A percentile compares a stretch with the other conserved stretches of the same genome.
Evolutionary conservation across 306 rosid genomes (phyloP).

Genomic region (Glycine soja): DNA sequence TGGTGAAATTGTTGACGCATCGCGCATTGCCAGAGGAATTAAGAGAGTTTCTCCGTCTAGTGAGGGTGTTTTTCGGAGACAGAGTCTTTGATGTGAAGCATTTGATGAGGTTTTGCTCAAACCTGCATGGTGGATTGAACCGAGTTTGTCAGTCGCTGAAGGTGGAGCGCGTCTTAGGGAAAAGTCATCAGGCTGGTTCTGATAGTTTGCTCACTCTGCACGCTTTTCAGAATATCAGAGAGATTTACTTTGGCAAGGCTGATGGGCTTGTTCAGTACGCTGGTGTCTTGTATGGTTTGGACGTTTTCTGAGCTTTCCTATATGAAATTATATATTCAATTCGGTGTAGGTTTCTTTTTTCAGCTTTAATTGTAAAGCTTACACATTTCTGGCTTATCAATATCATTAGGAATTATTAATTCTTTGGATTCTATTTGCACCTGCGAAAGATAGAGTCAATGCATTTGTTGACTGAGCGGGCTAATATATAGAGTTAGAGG

Average conservation of each 20-base stretch:
- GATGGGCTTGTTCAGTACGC: slow-evolving; percentile 37
- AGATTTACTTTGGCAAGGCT: slow-evolving; percentile 26
- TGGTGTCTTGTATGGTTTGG: slow-evolving; percentile 47
- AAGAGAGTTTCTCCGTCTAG: slow-evolving; percentile 13
- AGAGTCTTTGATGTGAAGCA: slow-evolving; percentile 49
- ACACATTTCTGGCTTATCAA: background rate
- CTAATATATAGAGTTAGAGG: slow-evolving; percentile 14
- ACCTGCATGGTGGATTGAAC: slow-evolving; percentile 44
- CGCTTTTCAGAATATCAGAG: slow-evolving; percentile 42
- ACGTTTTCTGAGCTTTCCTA: slow-evolving; percentile 15
- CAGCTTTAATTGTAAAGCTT: slow-evolving; percentile 8
- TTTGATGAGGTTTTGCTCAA: slow-evolving; percentile 31
- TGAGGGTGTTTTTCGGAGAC: slow-evolving; percentile 29
- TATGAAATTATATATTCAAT: slow-evolving; percentile 18
- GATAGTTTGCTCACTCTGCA: slow-evolving; percentile 47
- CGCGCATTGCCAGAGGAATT: slow-evolving; percentile 33
- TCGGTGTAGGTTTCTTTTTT: background rate
- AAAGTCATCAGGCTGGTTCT: slow-evolving; percentile 44
- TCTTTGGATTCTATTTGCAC: background rate
- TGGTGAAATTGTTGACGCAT: slow-evolving; percentile 38
- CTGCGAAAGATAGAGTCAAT: background rate
- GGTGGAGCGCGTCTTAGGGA: slow-evolving; percentile 38
- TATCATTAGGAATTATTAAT: slow-evolving; percentile 27
- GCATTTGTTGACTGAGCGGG: background rate
- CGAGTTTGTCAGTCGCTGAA: slow-evolving; percentile 39